Percentiles rank a stretch among this genome's conserved stretches.
Conservation (phyloP, 2,329 filamentous ascomycete genomes). For the Fusarium multiceps region DNA sequence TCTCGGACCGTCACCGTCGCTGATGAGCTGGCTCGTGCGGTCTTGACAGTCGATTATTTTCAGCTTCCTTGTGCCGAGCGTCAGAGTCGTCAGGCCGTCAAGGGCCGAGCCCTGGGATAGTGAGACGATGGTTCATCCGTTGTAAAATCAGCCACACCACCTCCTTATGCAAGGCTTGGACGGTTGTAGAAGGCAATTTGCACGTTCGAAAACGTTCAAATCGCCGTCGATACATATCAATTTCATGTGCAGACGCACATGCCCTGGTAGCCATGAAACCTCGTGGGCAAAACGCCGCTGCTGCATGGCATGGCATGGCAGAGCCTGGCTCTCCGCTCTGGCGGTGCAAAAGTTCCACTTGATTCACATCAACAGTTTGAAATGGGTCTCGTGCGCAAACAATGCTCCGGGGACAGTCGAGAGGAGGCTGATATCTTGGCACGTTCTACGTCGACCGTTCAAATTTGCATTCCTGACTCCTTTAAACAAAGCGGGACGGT, state of each 20-base stretch:
- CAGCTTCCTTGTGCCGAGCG: slow-evolving; percentile 15
- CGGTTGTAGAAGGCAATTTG: slow-evolving; percentile 37
- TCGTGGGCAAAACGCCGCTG: slow-evolving; percentile 13
- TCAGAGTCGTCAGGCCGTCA: slow-evolving; percentile 12
- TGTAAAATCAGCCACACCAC: slow-evolving; percentile 30
- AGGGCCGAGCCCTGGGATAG: slow-evolving; percentile 18
- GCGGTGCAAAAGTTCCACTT: slow-evolving; percentile 39
- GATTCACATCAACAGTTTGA: slow-evolving; percentile 15
- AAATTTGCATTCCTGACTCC: slow-evolving; percentile 1
- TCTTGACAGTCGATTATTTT: slow-evolving; percentile 22
- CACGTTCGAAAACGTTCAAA: slow-evolving; percentile 9
- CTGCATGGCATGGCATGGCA: slow-evolving; percentile 13
- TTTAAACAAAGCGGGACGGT: slow-evolving; percentile 12
- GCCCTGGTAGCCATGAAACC: slow-evolving; percentile 14
- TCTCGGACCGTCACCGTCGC: slow-evolving; percentile 29
- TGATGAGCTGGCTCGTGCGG: slow-evolving; percentile 28
- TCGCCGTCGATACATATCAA: slow-evolving; percentile 12
- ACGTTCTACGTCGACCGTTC: slow-evolving; percentile 30
- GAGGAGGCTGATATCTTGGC: slow-evolving; percentile 19
- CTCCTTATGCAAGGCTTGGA: slow-evolving; percentile 24
- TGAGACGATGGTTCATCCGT: slow-evolving; percentile 17
- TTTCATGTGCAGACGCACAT: background rate
- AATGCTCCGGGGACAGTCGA: slow-evolving; percentile 12
- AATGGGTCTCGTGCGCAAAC: slow-evolving; percentile 27
- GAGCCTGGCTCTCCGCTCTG: slow-evolving; percentile 31